These are phyloP conservation scores for Populus ilicifolia DNA, from an alignment of 345 rosid genomes.

Conservation along the genomic window DNA sequence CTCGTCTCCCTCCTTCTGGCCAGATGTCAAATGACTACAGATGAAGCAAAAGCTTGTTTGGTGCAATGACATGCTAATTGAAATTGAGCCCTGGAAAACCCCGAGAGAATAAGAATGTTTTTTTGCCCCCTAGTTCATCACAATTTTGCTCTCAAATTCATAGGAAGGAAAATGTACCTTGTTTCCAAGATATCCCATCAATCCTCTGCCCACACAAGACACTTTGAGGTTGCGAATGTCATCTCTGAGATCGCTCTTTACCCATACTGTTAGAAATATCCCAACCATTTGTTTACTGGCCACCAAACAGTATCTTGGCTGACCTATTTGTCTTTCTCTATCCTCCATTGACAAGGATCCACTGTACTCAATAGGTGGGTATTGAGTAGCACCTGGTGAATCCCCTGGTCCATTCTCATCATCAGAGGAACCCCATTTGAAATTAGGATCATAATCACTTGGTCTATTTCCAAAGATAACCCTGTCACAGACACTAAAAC, in stretches of 20 bases:
- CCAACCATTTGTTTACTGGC: slow-evolving; percentile 99
- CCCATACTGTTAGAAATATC: slow-evolving; percentile 89
- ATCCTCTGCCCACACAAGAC: slow-evolving; percentile 97
- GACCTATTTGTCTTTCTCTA: slow-evolving; percentile 40
- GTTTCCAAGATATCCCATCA: slow-evolving; percentile 99
- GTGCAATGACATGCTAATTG: slow-evolving; percentile 93
- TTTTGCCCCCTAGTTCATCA: slow-evolving; percentile 1
- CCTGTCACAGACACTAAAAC: slow-evolving; percentile 81
- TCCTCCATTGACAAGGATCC: slow-evolving; percentile 56
- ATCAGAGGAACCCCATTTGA: slow-evolving; percentile 69
- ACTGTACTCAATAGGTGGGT: slow-evolving; percentile 46
- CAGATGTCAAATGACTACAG: slow-evolving; percentile 94
- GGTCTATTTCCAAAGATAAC: slow-evolving; percentile 54
- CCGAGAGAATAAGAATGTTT: slow-evolving; percentile 4
- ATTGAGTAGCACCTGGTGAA: slow-evolving; percentile 42
- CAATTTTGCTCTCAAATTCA: slow-evolving; percentile 10
- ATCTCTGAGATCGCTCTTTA: slow-evolving; percentile 75
- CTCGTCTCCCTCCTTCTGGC: slow-evolving; percentile 97
- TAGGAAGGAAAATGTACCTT: slow-evolving; percentile 48
- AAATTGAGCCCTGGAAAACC: slow-evolving; percentile 83
- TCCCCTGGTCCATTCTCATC: slow-evolving; percentile 68
- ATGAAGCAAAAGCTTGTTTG: slow-evolving; percentile 95
- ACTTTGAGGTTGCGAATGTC: slow-evolving; percentile 74
- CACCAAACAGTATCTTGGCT: slow-evolving; percentile 74
- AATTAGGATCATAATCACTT: slow-evolving; percentile 65